Base-by-base conservation (phyloP, 495 filamentous ascomycete species). In the Aspergillus sclerotioniger region DNA sequence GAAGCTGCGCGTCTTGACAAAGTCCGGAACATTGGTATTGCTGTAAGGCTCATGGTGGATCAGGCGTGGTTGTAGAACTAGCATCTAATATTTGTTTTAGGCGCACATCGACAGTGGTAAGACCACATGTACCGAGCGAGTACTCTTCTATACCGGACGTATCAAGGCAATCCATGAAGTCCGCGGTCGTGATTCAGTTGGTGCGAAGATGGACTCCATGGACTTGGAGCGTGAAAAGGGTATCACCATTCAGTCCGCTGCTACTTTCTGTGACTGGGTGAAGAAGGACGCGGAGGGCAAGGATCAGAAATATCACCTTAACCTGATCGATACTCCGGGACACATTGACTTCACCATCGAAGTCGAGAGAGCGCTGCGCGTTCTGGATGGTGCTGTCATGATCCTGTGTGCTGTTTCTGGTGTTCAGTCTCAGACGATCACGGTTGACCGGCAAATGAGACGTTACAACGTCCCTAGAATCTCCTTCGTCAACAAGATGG, bases 121-220 rank as follows among this genome's bases (percentile, higher is more conserved):
- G 74, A 99, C 95, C 21, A 99, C 95, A 33, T 90, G 85, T 62
- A 98, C 93, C 54, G 95, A 99, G 72, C 89, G 95, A 66, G 92
- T 99, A 51, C 89, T 99, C 57, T 99, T 91, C 82, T 99, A 99
- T 74, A 99, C 95, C 29, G 95, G 95, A 57, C 87, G 94, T 68
- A 95, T 96, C 76, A 93, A 93, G 69, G 83, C 91, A 6, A 98
- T 99, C 63, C 95, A 99, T 75, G 95, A 99, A 76, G 95, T 99
- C 31, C 84, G 95, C 61, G 95, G 95, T 35, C 91, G 91, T 63
- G 95, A 99, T 78, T 85, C 88, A 37, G 91, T 98, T 17, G 95
- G 95, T 63, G 95, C 95, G 47, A 99, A 99, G 78, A 99, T 99
- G 95, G 95, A 99, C 80, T 96, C 92, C 8, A 99, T 99, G 95